A percentile compares a stretch with the other conserved stretches of the same genome.
These are phyloP conservation scores for Citrus glauca DNA, from an alignment of 345 rosid genomes.

Conservation along the genomic window DNA sequence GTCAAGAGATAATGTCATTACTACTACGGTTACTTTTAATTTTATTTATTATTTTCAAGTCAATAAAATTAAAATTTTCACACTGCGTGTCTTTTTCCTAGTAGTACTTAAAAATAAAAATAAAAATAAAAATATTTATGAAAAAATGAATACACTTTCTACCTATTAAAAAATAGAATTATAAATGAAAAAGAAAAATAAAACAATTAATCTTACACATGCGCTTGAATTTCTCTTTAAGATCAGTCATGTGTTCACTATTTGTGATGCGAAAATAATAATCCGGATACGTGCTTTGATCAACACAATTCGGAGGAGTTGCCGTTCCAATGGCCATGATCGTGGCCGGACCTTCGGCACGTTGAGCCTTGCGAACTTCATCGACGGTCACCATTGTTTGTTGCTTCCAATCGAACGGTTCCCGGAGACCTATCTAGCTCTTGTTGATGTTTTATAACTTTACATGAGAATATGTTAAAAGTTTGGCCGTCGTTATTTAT, in stretches of 20 bases:
- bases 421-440: background rate
- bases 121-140: no score
- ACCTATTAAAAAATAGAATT: background rate
- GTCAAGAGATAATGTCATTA: background rate
- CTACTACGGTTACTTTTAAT: background rate
- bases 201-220: conserved; percentile 40
- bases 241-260: conserved; percentile 43
- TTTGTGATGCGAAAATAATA: conserved; percentile 53
- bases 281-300: conserved; percentile 45
- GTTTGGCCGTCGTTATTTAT: background rate
- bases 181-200: background rate
- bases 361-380: conserved; percentile 34
- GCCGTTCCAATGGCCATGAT: conserved; percentile 54
- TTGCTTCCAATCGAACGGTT: background rate
- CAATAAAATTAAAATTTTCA: no score
- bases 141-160: no score
- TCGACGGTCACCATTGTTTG: conserved; percentile 40
- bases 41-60: background rate
- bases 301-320: conserved; percentile 39
- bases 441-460: no score
- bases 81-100: no score
- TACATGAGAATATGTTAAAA: background rate
- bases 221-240: conserved; percentile 57
- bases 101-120: no score
- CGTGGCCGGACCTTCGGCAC: conserved; percentile 51